Conservation (phyloP, 2,329 filamentous ascomycete genomes). For the Xylaria polymorpha region DNA sequence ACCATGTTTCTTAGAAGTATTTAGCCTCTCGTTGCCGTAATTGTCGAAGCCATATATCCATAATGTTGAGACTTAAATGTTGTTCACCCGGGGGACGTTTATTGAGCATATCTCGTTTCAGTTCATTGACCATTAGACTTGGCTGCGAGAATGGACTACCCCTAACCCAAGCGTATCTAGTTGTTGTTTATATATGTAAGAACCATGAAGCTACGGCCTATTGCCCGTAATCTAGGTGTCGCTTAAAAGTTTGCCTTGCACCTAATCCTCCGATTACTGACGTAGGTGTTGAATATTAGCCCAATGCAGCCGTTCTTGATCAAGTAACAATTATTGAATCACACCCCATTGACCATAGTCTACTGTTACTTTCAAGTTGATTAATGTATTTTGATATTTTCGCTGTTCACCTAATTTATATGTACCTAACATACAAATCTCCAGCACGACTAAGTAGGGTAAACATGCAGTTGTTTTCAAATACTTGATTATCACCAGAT, state of each 20-base stretch:
- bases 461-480: background rate
- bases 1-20: background rate
- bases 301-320: background rate
- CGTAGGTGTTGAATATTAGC: background rate
- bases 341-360: background rate
- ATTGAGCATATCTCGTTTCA: background rate
- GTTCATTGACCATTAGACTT: background rate
- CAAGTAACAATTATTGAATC: background rate
- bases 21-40: background rate
- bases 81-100: background rate
- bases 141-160: background rate
- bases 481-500: too few species aligned
- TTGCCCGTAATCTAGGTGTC: background rate
- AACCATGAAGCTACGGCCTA: background rate
- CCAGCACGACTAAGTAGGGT: background rate
- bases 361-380: background rate
- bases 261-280: background rate
- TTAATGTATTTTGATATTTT: background rate
- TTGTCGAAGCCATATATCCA: background rate
- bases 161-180: background rate
- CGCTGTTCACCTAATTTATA: background rate
- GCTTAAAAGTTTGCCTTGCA: background rate
- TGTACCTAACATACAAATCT: background rate
- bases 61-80: background rate
- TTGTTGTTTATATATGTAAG: background rate